Conservation (phyloP, 2,329 filamentous ascomycete genomes). For the Exophiala sp. region DNA sequence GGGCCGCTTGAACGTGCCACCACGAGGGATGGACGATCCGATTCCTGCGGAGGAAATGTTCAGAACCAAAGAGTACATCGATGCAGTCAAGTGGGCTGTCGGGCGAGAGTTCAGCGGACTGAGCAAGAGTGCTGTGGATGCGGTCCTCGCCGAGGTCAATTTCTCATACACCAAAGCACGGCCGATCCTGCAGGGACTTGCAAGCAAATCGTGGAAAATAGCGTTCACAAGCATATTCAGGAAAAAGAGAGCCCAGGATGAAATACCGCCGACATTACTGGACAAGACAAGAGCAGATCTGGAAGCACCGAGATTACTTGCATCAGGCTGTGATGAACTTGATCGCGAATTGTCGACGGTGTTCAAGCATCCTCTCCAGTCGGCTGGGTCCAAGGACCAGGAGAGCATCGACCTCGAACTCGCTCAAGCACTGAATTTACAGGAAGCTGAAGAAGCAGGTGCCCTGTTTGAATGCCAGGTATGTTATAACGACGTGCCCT, state of each 20-base stretch:
- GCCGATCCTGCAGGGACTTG: conserved; percentile 40
- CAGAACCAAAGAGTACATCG: conserved; percentile 40
- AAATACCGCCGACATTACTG: conserved; percentile 39
- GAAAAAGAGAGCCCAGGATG: conserved; percentile 37
- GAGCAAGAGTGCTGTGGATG: conserved; percentile 42
- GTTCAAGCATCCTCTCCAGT: conserved; percentile 37
- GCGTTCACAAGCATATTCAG: conserved; percentile 41
- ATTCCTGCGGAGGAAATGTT: conserved; percentile 42
- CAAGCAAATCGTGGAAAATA: conserved; percentile 40
- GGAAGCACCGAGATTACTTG: conserved; percentile 36
- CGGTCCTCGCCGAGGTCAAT: conserved; percentile 45
- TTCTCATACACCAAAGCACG: conserved; percentile 42
- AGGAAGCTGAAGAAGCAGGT: conserved; percentile 38
- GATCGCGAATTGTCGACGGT: conserved; percentile 39
- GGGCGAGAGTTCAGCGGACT: conserved; percentile 41
- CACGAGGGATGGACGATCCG: conserved; percentile 22
- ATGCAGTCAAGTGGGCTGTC: conserved; percentile 37
- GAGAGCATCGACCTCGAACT: conserved; percentile 36
- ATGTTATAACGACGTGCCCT: conserved; percentile 44
- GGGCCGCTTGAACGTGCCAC: conserved; percentile 41
- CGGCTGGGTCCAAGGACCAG: conserved; percentile 35
- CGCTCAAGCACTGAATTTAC: conserved; percentile 39
- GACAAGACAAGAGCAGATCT: conserved; percentile 30
- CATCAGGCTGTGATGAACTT: conserved; percentile 41
- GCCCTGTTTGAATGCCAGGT: conserved; percentile 46